Evolutionary conservation across 129 eudicot species (phyloP), one percentile per base, ranked within the genome.

Genomic region (Erigeron canadensis): DNA sequence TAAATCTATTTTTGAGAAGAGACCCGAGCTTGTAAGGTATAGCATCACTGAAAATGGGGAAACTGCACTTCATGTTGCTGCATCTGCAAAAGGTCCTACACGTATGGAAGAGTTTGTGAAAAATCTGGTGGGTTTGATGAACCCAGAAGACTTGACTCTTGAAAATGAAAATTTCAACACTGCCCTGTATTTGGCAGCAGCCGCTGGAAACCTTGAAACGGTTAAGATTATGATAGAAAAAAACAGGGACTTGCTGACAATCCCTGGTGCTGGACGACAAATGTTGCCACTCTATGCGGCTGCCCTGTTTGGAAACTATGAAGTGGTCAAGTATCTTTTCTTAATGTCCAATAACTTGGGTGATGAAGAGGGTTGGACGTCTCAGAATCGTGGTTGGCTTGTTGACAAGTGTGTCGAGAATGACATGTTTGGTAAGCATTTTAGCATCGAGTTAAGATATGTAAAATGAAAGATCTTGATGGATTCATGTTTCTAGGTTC

Each of bases 21-120:
- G 42, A 1, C 56, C 62, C 2, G 28, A 56, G 15, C 38, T 75
- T 41, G 66, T 70, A 7, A 59, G 60, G 18, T 69, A 44, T 54
- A 55, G 22, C 38, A 78, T 84, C 44, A 60, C 86, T 1, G 80
- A 67, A 43, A 72, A 79, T 71, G 58, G 58, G 0, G 89, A 84
- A 37, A 85, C 78, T 4, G 78, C 84, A 5, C 83, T 85, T 50
- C 89, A 81, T 42, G 71, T 84, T 65, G 86, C 86, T 3, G 79
- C 86, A 11, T 68, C 76, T 4, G 78, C 75, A 9, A 61, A 61
- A 62, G 6, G 23, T 41, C 65, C 5, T n/a, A n/a, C n/a, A n/a
- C n/a, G 48, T 55, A 2, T n/a, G n/a, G 60, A 23, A 4, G 8
- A n/a, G 6, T 83, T 83, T 21, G 84, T 83, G 37, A 28, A 40